A percentile compares a stretch with the other conserved stretches of the same genome.
Conservation (phyloP, 345 rosid genomes). For the Populus nigra region DNA sequence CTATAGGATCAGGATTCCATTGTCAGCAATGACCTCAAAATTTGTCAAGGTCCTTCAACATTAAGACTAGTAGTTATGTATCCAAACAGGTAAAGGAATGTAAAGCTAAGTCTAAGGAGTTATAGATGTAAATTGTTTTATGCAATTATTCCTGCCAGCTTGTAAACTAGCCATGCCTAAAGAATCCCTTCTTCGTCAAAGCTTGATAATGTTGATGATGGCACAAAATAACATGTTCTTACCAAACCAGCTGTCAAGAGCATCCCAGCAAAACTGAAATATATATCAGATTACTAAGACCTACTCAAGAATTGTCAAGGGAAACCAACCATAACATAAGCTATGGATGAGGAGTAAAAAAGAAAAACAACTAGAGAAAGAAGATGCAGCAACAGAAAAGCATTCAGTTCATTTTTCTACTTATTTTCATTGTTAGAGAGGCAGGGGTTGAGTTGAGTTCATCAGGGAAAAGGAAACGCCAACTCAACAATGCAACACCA, state of each 20-base stretch:
- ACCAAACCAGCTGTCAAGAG: background rate
- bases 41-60: background rate
- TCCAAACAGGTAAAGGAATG: background rate
- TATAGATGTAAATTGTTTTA: background rate
- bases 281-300: conserved; percentile 4
- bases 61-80: background rate
- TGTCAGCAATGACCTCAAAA: background rate
- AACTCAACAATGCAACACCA: background rate
- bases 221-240: background rate
- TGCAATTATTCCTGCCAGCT: background rate
- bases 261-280: background rate
- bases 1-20: background rate
- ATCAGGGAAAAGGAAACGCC: background rate
- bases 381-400: conserved; percentile 6
- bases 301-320: background rate
- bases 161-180: background rate
- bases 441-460: background rate
- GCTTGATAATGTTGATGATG: background rate
- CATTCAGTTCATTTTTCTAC: background rate
- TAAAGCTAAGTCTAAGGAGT: background rate
- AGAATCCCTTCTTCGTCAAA: background rate
- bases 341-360: background rate
- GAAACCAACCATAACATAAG: background rate
- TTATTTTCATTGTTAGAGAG: background rate
- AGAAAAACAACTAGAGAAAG: background rate